Evolutionary conservation across 192 early-diverging fungal genomes (phyloP).

Genomic region (Obelidium mucronatum): DNA sequence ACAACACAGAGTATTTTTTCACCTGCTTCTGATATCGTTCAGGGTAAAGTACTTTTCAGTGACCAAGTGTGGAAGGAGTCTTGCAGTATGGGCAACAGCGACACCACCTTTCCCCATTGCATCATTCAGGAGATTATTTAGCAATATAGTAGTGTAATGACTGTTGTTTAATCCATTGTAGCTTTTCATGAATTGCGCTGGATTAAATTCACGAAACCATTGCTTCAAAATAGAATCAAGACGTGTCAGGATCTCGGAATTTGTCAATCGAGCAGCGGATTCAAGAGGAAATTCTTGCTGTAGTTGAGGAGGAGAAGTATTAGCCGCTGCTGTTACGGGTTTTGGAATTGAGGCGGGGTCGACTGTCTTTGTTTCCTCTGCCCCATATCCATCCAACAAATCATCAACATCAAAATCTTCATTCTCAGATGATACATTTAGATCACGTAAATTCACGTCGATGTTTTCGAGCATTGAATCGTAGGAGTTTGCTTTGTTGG

Average conservation of each 20-base stretch:
- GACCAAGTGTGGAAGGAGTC: background rate
- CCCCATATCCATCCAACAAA: background rate
- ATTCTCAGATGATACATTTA: background rate
- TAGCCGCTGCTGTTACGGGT: background rate
- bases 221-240: background rate
- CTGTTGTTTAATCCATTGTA: background rate
- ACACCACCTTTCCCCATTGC: background rate
- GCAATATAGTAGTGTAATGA: too few species aligned
- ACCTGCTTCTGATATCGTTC: too few species aligned
- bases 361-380: background rate
- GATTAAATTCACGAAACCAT: conserved; percentile 21
- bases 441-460: background rate
- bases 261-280: background rate
- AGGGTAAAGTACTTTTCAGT: too few species aligned
- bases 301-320: too few species aligned
- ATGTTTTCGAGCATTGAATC: background rate
- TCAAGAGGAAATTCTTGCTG: background rate
- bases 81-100: conserved; percentile 19
- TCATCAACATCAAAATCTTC: background rate
- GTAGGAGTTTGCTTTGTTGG: background rate
- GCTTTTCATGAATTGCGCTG: background rate
- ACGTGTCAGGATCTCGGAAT: background rate
- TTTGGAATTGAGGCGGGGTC: background rate
- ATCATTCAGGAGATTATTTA: background rate
- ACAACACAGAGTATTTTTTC: background rate